Conservation (phyloP, 768 basidiomycete species). For the Pholiota molesta region DNA sequence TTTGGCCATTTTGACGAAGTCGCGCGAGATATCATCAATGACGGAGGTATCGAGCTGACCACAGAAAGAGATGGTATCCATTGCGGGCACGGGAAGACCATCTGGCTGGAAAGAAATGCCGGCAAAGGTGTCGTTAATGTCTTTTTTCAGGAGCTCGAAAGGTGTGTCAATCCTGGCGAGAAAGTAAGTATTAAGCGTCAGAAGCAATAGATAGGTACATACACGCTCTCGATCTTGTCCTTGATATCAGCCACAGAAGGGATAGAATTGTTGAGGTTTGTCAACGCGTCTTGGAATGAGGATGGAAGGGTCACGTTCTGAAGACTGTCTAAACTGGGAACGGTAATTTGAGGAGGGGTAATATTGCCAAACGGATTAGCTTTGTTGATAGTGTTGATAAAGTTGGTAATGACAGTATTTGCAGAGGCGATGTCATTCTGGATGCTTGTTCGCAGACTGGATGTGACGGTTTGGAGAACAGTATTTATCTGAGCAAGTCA, state of each 20-base stretch:
- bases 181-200: constrained; percentile 7
- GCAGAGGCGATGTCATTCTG: constrained; percentile 69
- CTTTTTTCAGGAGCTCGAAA: constrained; percentile 84
- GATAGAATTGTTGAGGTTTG: constrained; percentile 77
- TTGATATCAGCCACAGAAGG: constrained; percentile 81
- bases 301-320: constrained; percentile 81
- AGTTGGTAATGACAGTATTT: constrained; percentile 67
- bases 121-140: constrained; percentile 86
- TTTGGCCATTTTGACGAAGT: constrained; percentile 78
- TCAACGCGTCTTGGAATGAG: constrained; percentile 72
- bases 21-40: constrained; percentile 82
- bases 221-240: constrained; percentile 68
- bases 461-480: constrained; percentile 63
- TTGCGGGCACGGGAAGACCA: constrained; percentile 74
- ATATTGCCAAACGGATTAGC: constrained; percentile 75
- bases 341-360: constrained; percentile 67
- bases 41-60: constrained; percentile 76
- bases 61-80: constrained; percentile 76
- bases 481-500: constrained; percentile 60
- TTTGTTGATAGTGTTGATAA: constrained; percentile 73
- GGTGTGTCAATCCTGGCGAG: constrained; percentile 72
- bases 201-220: constrained; percentile 30
- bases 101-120: constrained; percentile 74
- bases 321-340: constrained; percentile 75
- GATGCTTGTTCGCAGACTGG: constrained; percentile 65